Evolutionary conservation across 805 yeast genomes (phyloP), one percentile per base, ranked within the genome.

Genomic region (Saccharomycopsis selenospora): DNA sequence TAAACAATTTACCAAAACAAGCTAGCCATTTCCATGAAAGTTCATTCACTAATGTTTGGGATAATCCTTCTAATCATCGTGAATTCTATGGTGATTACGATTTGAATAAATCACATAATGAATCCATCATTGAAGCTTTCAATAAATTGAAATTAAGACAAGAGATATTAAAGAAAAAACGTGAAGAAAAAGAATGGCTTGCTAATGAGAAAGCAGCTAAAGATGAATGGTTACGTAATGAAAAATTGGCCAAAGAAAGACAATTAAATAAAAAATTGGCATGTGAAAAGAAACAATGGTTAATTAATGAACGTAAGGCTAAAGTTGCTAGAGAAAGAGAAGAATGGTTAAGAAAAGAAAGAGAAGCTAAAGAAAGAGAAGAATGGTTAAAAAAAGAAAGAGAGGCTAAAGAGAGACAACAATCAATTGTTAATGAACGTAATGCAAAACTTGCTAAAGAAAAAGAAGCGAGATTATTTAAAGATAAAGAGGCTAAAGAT

Each of bases 61-160:
- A 26, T 24, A 27, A 45, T 38, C 10, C 28, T 18, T 18, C 43
- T 18, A n/a, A 17, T 38, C 23, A 28, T n/a, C 3, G 36, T 4
- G 22, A 41, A 11, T 13, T 14, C 17, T 24, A 17, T 17, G 40
- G 23, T 23, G 46, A 36, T 11, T 26, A 13, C 3, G 48, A 45
- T 6, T 36, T 42, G 27, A 45, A 45, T 28, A 49, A 45, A 22
- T n/a, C 13, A 6, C 50, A 49, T 24, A 46, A 46, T 25, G 47
- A 42, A 22, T 14, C 22, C 7, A 49, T 49, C 30, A n/a, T 49
- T 11, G 14, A 42, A n/a, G 29, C 14, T 6, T 42, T 26, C 20
- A 33, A 40, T 17, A 23, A 40, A 4, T n/a, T 36, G 2, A 17
- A 25, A 8, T 29, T n/a, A 14, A 24, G 41, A 17, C 13, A 17